Conservation (phyloP, 768 basidiomycete species). For the Suillus decipiens region DNA sequence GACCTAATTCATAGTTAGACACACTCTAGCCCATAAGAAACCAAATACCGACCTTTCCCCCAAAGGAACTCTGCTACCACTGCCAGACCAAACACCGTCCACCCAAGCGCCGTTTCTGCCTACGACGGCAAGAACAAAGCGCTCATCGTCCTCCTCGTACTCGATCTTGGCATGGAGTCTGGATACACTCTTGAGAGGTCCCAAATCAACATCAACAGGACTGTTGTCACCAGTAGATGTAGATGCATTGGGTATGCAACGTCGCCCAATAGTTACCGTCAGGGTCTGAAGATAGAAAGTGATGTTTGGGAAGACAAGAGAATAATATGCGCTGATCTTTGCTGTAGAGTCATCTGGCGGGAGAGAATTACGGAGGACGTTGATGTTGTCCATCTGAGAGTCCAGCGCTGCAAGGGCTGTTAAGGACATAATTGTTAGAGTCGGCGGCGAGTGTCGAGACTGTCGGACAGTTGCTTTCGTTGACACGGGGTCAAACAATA, state of each 20-base stretch:
- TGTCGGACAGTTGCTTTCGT: background rate
- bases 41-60: conserved; percentile 66
- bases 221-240: conserved; percentile 51
- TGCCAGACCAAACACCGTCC: conserved; percentile 92
- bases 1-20: conserved; percentile 53
- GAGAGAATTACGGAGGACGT: background rate
- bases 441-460: conserved; percentile 11
- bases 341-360: conserved; percentile 44
- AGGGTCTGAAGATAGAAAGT: conserved; percentile 98
- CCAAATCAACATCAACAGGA: conserved; percentile 88
- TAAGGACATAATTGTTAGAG: conserved; percentile 25
- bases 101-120: conserved; percentile 99
- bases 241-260: conserved; percentile 64
- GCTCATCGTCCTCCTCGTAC: conserved; percentile 87
- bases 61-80: conserved; percentile 83
- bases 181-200: conserved; percentile 96
- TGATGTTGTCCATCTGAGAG: conserved; percentile 2
- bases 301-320: conserved; percentile 90
- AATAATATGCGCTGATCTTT: conserved; percentile 92
- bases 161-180: conserved; percentile 94
- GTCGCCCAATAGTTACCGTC: conserved; percentile 89
- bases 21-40: background rate
- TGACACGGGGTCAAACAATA: conserved; percentile 15
- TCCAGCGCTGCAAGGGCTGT: conserved; percentile 6
- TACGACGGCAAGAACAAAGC: conserved; percentile 86